These are phyloP conservation scores for Penicillium crystallinum DNA, from an alignment of 495 filamentous ascomycete genomes.

Conservation along the genomic window DNA sequence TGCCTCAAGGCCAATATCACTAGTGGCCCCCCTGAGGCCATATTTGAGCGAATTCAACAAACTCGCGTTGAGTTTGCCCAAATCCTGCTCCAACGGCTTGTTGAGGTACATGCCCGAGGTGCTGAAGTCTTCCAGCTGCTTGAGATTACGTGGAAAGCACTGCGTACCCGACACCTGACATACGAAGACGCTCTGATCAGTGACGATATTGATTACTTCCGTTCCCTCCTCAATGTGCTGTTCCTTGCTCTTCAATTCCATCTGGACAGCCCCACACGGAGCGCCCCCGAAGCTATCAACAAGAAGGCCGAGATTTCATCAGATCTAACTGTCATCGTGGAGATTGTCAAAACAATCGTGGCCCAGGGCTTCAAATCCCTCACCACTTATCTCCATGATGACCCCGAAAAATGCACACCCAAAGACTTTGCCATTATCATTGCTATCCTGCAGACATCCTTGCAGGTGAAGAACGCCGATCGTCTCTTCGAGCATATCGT, in stretches of 20 bases:
- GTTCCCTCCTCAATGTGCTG: constrained; percentile 75
- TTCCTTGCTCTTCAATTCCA: constrained; percentile 74
- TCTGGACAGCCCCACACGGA: constrained; percentile 22
- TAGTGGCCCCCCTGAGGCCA: constrained; percentile 58
- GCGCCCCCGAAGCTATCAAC: constrained; percentile 30
- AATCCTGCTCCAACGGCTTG: constrained; percentile 68
- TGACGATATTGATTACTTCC: constrained; percentile 67
- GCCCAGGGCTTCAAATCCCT: constrained; percentile 74
- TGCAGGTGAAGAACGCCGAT: constrained; percentile 55
- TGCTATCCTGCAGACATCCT: constrained; percentile 76
- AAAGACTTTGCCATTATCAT: constrained; percentile 82
- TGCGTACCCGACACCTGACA: constrained; percentile 57
- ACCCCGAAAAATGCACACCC: constrained; percentile 48
- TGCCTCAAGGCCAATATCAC: constrained; percentile 68
- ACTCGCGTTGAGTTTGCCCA: constrained; percentile 70
- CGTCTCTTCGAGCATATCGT: constrained; percentile 55
- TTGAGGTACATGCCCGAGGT: constrained; percentile 54
- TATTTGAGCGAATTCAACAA: constrained; percentile 68
- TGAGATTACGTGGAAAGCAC: constrained; percentile 57
- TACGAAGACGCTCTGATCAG: constrained; percentile 57
- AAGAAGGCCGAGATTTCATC: constrained; percentile 38
- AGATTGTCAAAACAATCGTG: constrained; percentile 72
- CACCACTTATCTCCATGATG: constrained; percentile 64
- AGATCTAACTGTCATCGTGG: constrained; percentile 53
- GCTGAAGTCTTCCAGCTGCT: constrained; percentile 60